These are phyloP conservation scores for Juncus effusus DNA, from an alignment of 176 grass and related monocot genomes.

Conservation along the genomic window DNA sequence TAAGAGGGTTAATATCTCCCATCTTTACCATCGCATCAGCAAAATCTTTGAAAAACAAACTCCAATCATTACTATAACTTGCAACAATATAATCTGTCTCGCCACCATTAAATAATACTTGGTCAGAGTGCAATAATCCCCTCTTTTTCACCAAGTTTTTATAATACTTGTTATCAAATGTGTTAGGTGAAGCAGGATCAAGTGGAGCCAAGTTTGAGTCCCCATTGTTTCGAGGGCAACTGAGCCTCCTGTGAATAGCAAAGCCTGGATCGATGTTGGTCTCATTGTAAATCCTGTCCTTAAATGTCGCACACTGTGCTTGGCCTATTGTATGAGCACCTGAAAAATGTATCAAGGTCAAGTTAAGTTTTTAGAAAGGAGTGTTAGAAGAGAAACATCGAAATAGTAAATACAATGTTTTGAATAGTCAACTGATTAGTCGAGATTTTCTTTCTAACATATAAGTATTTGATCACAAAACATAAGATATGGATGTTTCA, in stretches of 20 bases:
- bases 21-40: too few relatives aligned
- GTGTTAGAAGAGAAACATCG: too few relatives aligned
- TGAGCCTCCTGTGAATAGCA: too few relatives aligned
- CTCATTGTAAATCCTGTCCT: not conserved
- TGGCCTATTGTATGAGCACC: not conserved
- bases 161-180: conserved; percentile 30
- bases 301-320: conserved; percentile 9
- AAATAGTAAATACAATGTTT: conserved; percentile 1
- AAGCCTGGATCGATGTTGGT: too few relatives aligned
- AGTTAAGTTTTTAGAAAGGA: too few relatives aligned
- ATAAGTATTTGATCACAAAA: not conserved
- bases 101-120: too few relatives aligned
- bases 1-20: too few relatives aligned
- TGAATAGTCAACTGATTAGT: conserved; percentile 5
- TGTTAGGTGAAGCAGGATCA: conserved; percentile 16
- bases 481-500: too few relatives aligned
- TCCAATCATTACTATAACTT: too few relatives aligned
- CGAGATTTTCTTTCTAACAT: conserved; percentile 33
- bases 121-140: conserved; percentile 36
- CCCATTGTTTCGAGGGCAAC: not conserved
- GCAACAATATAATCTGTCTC: too few relatives aligned
- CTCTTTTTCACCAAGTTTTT: conserved; percentile 32
- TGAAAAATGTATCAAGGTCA: too few relatives aligned
- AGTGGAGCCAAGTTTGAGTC: conserved; percentile 4
- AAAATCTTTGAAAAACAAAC: too few relatives aligned